Base-by-base conservation (phyloP, 495 filamentous ascomycete species). In the Hypoxylon subgilvum region DNA sequence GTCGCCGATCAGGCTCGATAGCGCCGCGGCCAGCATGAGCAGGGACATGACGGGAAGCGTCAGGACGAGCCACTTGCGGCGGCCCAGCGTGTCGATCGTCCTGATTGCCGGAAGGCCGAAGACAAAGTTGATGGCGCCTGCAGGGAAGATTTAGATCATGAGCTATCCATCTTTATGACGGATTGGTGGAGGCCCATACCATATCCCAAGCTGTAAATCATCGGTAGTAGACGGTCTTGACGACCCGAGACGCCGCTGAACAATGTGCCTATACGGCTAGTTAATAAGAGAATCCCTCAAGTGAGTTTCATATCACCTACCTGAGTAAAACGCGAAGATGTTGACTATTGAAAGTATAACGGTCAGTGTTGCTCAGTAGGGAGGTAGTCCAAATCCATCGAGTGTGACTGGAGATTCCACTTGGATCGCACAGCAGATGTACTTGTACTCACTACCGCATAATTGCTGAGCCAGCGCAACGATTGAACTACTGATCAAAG, bases 21-120 rank as follows among this genome's bases (percentile, higher is more conserved):
- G 35, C 27, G 65, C 57, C 1, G 57, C 66, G 12, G 57, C 62
- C 18, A 53, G 28, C 57, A 91, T 77, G 57, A 77, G 79, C 4
- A 88, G 56, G 1, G 78, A 66, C 84, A 90, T 87, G 4, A 88
- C 69, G 6, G 88, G 88, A 67, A 90, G 86, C 1, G 88, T 91
- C 0, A 78, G 75, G 8, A 91, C 79, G 0, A 91, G 78, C 30
- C 91, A 83, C 57, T 88, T 89, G 17, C 88, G 80, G 3, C 88
- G 82, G 5, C 88, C 88, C 48, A 88, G 86, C 1, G 85, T 88
- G 65, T 91, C 87, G 55, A 91, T 91, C 1, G 85, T 88, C 68
- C 84, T 85, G 30, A 91, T 72, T 17, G 88, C 87, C 0, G 87
- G 88, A 17, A 89, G 77, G 2, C 86, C 85, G 51, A 88, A 88